Evolutionary conservation across 768 basidiomycete genomes (phyloP), one percentile per base, ranked within the genome.

Genomic region (Lactarius quietus): DNA sequence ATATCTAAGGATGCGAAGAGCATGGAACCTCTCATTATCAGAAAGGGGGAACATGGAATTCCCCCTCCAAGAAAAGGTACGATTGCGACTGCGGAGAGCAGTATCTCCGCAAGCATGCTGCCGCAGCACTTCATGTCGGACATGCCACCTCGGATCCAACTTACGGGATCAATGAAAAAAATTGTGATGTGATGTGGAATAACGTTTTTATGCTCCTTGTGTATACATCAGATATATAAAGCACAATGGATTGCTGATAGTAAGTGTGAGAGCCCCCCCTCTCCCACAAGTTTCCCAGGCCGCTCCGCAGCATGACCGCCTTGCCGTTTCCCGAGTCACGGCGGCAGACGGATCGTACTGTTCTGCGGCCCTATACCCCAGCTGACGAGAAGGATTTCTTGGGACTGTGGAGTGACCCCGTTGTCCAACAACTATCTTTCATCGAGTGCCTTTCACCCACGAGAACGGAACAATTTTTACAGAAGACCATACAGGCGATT

Each of bases 361-460:
- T 56, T 51, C 38, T 68, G 52, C 68, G 68, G 28, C 56, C 0
- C 6, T 67, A 62, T 33, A 48, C n/a, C 10, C 59, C 64, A 7
- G 45, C 60, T 9, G 68, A 68, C 36, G 61, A 61, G 43, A 17
- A 41, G 20, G 35, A 43, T 8, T 57, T 68, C 43, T 20, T 58
- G 48, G n/a, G 20, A 18, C 57, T 68, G n/a, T 68, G 65, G 65
- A 51, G 57, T 17, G 68, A 68, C 52, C 61, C 68, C 28, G 39
- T 62, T 12, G 45, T 58, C 43, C 68, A 67, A 57, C 61, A 39
- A 28, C 17, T 28, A 23, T 59, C 65, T 33, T 68, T 67, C 53
- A 15, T 68, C 57, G 57, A 61, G 35, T 29, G 28, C 54, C 64
- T 66, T 31, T 61, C 65, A 6, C 66, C 61, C 6, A n/a, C 57